phyloP scores from a whole-genome alignment of 345 rosid species.

The Eucalyptus globulus region DNA sequence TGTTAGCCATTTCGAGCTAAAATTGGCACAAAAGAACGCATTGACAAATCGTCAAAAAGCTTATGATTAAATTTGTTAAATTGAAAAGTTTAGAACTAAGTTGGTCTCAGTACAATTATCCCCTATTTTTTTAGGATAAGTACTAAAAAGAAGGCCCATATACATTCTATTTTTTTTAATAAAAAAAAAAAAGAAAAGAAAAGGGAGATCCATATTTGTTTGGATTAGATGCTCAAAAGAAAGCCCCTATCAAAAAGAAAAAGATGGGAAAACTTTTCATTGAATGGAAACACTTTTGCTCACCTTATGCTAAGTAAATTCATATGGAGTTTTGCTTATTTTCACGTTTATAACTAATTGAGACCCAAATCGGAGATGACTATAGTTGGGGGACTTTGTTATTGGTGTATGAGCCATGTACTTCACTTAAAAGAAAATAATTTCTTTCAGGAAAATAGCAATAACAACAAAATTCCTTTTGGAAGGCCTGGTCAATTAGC shows the following conservation, averaged over 20 bases:
- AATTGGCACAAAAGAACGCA: accelerated
- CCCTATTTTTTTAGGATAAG: neutral
- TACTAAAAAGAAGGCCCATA: neutral
- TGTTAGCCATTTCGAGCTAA: neutral
- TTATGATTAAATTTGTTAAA: neutral
- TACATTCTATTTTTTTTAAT: no score
- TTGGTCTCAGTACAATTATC: no score
- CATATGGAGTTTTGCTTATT: neutral
- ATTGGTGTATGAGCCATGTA: neutral
- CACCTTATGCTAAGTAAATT: neutral
- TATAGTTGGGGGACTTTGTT: neutral
- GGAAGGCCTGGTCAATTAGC: neutral
- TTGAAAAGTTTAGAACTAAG: accelerated
- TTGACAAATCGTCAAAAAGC: neutral
- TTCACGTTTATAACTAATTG: neutral
- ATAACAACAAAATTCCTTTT: no score
- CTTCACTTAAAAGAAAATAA: neutral
- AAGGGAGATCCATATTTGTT: no score
- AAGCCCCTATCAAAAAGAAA: neutral
- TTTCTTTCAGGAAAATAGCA: neutral
- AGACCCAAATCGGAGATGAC: neutral
- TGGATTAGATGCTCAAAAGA: neutral
- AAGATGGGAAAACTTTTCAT: neutral
- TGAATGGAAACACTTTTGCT: no score
- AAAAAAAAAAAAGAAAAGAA: no score